phyloP scores from a whole-genome alignment of 495 filamentous ascomycete genomes.

The Tuber borchii region DNA sequence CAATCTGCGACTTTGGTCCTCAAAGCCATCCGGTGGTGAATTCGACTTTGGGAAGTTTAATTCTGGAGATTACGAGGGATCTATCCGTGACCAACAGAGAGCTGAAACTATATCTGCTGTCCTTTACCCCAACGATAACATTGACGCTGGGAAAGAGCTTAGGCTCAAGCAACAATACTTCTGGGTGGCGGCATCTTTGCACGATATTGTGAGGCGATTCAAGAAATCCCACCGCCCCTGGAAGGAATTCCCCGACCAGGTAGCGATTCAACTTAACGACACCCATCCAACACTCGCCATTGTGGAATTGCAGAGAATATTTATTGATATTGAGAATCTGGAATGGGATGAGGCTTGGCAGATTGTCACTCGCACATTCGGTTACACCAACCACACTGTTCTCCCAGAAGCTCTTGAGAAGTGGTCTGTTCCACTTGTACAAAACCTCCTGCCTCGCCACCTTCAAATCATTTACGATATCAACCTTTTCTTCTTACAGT shows the following conservation, averaged over 20 bases:
- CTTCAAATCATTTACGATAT: slow-evolving; percentile 98
- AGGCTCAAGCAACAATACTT: slow-evolving; percentile 99
- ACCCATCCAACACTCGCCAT: slow-evolving; percentile 95
- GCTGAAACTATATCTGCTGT: slow-evolving; percentile 98
- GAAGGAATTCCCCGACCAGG: slow-evolving; percentile 86
- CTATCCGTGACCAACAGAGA: slow-evolving; percentile 88
- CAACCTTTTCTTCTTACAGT: slow-evolving; percentile 87
- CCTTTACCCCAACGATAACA: slow-evolving; percentile 93
- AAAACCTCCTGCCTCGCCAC: slow-evolving; percentile 88
- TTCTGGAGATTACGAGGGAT: slow-evolving; percentile 92
- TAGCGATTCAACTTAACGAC: slow-evolving; percentile 96
- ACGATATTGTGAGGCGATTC: slow-evolving; percentile 93
- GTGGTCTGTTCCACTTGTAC: slow-evolving; percentile 90
- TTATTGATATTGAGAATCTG: slow-evolving; percentile 81
- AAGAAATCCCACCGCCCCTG: slow-evolving; percentile 91
- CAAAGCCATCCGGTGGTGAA: slow-evolving; percentile 91
- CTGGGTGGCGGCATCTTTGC: slow-evolving; percentile 95
- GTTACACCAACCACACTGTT: slow-evolving; percentile 97
- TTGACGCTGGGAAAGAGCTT: slow-evolving; percentile 93
- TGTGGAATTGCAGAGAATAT: slow-evolving; percentile 86
- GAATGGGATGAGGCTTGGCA: slow-evolving; percentile 92
- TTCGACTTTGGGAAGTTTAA: slow-evolving; percentile 99
- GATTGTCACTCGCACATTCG: slow-evolving; percentile 63
- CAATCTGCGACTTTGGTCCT: slow-evolving; percentile 93
- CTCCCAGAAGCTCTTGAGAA: slow-evolving; percentile 95